phyloP scores from a whole-genome alignment of 176 grass and related monocot species.

The Rhipidocladum racemiflorum region DNA sequence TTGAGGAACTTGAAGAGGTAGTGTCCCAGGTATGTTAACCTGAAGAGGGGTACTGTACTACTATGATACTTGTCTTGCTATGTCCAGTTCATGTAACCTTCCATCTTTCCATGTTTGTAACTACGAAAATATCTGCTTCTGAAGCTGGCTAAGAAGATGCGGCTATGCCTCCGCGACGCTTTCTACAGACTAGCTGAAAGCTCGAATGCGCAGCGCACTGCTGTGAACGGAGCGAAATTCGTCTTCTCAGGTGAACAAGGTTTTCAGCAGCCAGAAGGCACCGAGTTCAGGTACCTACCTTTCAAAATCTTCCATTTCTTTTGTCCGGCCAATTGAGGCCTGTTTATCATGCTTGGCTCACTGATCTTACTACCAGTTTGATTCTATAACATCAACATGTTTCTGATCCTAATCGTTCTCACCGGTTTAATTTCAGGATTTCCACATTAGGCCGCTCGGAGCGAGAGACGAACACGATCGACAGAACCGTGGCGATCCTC shows the following conservation, averaged over 20 bases:
- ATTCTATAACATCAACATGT: neutral
- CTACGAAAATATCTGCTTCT: neutral
- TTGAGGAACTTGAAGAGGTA: constrained; percentile 55
- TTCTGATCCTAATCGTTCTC: neutral
- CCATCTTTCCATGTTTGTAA: constrained; percentile 3
- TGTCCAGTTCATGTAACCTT: neutral
- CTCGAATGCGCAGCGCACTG: constrained; percentile 14
- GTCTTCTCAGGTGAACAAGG: neutral
- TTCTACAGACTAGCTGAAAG: constrained; percentile 68
- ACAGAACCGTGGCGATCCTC: constrained; percentile 58
- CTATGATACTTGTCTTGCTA: neutral
- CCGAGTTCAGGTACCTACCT: constrained; percentile 32
- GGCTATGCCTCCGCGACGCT: constrained; percentile 74
- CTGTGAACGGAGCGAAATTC: constrained; percentile 1
- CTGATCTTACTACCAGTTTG: neutral
- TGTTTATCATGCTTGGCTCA: neutral
- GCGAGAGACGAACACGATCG: constrained; percentile 54
- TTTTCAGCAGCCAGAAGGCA: constrained; percentile 17
- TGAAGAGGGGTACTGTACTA: neutral
- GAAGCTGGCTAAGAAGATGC: constrained; percentile 59
- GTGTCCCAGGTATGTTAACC: constrained; percentile 51
- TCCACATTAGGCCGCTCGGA: constrained; percentile 18
- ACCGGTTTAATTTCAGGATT: constrained; percentile 26
- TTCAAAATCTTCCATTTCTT: neutral
- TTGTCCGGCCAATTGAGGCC: neutral